Conservation (phyloP, 2,329 filamentous ascomycete species). For the Colletotrichum theobromicola region DNA sequence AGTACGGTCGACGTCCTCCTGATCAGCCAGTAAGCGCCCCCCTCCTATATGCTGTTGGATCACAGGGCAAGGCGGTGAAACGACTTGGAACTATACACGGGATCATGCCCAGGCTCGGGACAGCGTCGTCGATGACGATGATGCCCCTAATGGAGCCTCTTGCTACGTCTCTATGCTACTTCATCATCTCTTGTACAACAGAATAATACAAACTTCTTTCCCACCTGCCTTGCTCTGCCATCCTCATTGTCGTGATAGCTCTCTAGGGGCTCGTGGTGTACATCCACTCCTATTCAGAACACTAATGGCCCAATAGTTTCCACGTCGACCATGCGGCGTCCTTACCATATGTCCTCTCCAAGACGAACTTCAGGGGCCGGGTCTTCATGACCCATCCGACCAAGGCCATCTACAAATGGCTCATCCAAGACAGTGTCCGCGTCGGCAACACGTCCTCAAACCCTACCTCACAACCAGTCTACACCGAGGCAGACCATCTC, state of each 20-base stretch:
- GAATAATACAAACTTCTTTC: slow-evolving; percentile 25
- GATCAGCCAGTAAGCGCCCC: slow-evolving; percentile 92
- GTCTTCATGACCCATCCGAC: slow-evolving; percentile 99
- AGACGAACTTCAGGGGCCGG: slow-evolving; percentile 95
- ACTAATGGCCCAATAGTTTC: slow-evolving; percentile 68
- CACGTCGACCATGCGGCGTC: slow-evolving; percentile 98
- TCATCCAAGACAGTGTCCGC: slow-evolving; percentile 95
- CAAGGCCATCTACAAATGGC: slow-evolving; percentile 99
- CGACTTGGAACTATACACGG: slow-evolving; percentile 11
- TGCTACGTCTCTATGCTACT: slow-evolving; percentile 20
- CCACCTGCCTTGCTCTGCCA: slow-evolving; percentile 23
- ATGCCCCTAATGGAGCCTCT: slow-evolving; percentile 14
- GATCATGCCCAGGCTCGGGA: slow-evolving; percentile 11
- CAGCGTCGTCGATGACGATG: neutral
- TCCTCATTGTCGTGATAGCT: slow-evolving; percentile 18
- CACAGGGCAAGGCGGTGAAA: slow-evolving; percentile 29
- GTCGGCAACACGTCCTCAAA: slow-evolving; percentile 77
- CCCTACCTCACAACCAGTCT: slow-evolving; percentile 75
- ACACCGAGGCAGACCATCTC: slow-evolving; percentile 93
- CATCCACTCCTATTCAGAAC: neutral
- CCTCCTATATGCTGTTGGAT: slow-evolving; percentile 21
- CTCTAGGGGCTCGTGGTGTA: neutral
- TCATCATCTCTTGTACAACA: slow-evolving; percentile 19
- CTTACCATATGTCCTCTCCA: slow-evolving; percentile 95
- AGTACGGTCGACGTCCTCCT: slow-evolving; percentile 96